Evolutionary conservation across 2,329 filamentous ascomycete genomes (phyloP).

Genomic region (Decorospora gaudefroyi): DNA sequence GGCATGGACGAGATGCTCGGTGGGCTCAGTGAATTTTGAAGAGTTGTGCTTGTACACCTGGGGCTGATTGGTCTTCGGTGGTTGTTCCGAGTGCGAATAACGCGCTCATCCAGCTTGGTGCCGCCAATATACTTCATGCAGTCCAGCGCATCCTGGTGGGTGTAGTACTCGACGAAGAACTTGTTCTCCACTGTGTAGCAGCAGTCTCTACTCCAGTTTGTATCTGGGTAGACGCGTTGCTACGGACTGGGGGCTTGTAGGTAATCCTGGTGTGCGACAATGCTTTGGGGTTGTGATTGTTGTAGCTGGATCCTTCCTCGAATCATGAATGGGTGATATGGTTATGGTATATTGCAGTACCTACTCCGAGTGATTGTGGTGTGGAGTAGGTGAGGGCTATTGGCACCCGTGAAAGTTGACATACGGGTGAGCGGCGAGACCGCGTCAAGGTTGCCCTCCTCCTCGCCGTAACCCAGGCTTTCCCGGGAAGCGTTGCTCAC

Average conservation of each 20-base stretch:
- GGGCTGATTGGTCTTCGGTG: too few relatives aligned
- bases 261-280: too few relatives aligned
- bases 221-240: too few relatives aligned
- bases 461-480: neutral
- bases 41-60: too few relatives aligned
- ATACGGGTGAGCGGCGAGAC: neutral
- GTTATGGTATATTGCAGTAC: neutral
- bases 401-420: neutral
- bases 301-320: too few relatives aligned
- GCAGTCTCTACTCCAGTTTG: too few relatives aligned
- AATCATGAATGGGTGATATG: too few relatives aligned
- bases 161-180: conserved; percentile 99
- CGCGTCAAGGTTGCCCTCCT: conserved; percentile 1
- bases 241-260: too few relatives aligned
- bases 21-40: too few relatives aligned
- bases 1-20: too few relatives aligned
- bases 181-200: too few relatives aligned
- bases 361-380: neutral
- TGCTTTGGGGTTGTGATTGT: too few relatives aligned
- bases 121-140: conserved; percentile 98
- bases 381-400: neutral
- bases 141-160: conserved; percentile 91
- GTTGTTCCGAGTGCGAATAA: conserved; percentile 97
- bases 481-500: neutral
- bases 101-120: conserved; percentile 95